phyloP scores from a whole-genome alignment of 352 stramenopile species.

The Thalassiosira hispida region DNA sequence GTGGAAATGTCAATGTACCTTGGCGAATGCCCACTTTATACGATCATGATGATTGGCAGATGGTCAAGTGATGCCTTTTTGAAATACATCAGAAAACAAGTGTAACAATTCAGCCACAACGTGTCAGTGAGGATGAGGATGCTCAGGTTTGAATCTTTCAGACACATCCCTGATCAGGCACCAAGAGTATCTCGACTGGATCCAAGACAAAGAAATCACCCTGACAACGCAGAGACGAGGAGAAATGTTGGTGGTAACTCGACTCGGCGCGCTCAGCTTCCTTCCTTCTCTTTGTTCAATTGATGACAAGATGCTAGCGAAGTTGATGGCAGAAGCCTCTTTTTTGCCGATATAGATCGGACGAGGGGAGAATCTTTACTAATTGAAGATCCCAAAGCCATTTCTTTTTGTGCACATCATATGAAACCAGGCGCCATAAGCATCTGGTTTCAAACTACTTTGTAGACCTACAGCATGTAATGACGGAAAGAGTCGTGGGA shows the following conservation, averaged over 20 bases:
- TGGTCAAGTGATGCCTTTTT: too few species aligned
- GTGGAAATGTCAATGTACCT: conserved; percentile 11
- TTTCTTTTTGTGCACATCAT: not conserved
- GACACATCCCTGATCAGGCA: too few species aligned
- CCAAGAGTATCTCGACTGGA: too few species aligned
- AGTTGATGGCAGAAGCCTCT: not conserved
- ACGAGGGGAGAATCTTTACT: conserved; percentile 2
- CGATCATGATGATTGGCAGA: not conserved
- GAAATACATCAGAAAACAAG: too few species aligned
- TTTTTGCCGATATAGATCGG: not conserved
- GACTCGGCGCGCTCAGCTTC: not conserved
- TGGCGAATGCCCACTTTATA: conserved; percentile 1
- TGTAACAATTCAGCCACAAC: too few species aligned
- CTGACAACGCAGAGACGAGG: not conserved
- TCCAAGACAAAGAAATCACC: too few species aligned
- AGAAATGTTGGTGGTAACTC: conserved; percentile 3
- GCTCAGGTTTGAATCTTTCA: too few species aligned
- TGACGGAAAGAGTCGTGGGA: too few species aligned
- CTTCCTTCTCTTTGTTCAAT: not conserved
- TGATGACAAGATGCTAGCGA: not conserved
- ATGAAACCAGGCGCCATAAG: not conserved
- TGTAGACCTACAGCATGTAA: conserved; percentile 6
- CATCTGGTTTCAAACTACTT: conserved; percentile 5
- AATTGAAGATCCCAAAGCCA: conserved; percentile 7
- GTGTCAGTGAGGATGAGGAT: too few species aligned